Base-by-base conservation (phyloP, 1,139 yeast genomes). In the Taphrina flavorubra region DNA sequence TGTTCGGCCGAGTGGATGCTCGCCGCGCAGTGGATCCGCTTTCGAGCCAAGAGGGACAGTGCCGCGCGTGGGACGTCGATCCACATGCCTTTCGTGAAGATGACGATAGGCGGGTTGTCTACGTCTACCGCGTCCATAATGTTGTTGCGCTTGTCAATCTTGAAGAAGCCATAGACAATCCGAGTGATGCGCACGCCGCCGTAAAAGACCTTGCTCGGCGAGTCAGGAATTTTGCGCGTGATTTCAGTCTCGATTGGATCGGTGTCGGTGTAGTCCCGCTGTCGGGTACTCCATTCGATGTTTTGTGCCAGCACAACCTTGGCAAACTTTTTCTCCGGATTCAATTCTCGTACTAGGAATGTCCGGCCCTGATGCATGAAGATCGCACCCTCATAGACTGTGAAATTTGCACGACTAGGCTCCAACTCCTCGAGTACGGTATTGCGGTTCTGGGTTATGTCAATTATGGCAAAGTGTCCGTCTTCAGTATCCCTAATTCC, bases 1-100 rank as follows among this genome's bases (percentile, higher is more conserved):
- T 94, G 99, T 73, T 92, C 95, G 0, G 97, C 96, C 6, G 96
- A 97, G 79, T 95, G 99, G n/a, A 94, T 90, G 0, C 95, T 96
- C 1, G 91, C 99, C 0, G 98, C 94, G 1, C 87, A 79, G 55
- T 86, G 88, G 56, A 94, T 79, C 1, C 80, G 75, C 72, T 91
- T 90, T 1, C 77, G 78, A 3, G 81, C 79, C 37, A 92, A 81
- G 1, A 86, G 72, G 1, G 85, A 85, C n/a, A 92, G 76, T 0
- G 91, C 88, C 13, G 75, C 74, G 2, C 78, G 75, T 0, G 97
- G 96, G 0, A 94, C 83, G 76, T 94, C 97, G 18, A 94, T 83
- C 99, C 98, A 95, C 61, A 92, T 82, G 0, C 99, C 99, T 72
- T 89, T 88, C 0, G 96, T 86, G 53, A 81, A 78, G 57, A 85